Evolutionary conservation across 2,329 filamentous ascomycete species (phyloP), one percentile per base, ranked within the genome.

Genomic region (Aspergillus thermomutatus): DNA sequence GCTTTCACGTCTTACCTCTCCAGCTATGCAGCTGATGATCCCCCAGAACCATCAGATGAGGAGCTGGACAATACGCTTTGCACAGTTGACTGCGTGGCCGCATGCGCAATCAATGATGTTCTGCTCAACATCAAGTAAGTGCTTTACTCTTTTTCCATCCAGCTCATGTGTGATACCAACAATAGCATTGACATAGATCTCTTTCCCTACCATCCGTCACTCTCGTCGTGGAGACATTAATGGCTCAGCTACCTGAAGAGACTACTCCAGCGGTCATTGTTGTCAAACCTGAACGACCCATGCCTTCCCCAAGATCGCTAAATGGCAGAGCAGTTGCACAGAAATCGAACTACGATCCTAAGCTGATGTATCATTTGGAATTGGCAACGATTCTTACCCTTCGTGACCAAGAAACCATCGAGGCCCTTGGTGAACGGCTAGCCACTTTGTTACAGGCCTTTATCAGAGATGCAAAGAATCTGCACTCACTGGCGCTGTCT

Each of bases 1-100:
- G 92, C 93, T 1, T 91, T 99, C 67, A 95, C 93, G 0, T 96
- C 90, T 4, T 99, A 97, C 68, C 92, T 99, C 31, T 96, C 92
- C n/a, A 97, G 93, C 72, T 97, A 99, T 72, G 94, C 95, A 45
- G 95, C 94, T 10, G 94, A 97, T 73, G 94, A 99, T 69, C 94
- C 94, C 11, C 94, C 94, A 0, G 94, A 99, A 76, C 94, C 94
- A 2, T 97, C 94, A 1, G 92, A 97, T 62, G 93, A 97, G 71
- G 94, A 99, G 72, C 82, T 99, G 28, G 94, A 99, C 68, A 96
- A 94, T 70, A 97, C 94, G 0, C 80, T 99, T 9, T 94, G 90
- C 70, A 93, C 94, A 0, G 90, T 97, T 2, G 94, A 97, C 71
- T 99, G 93, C 67, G 87, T 99, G 45, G 93, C 90, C 64, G 89